Base-by-base conservation (phyloP, 1,139 yeast species). In the Zygoascus sp. region DNA sequence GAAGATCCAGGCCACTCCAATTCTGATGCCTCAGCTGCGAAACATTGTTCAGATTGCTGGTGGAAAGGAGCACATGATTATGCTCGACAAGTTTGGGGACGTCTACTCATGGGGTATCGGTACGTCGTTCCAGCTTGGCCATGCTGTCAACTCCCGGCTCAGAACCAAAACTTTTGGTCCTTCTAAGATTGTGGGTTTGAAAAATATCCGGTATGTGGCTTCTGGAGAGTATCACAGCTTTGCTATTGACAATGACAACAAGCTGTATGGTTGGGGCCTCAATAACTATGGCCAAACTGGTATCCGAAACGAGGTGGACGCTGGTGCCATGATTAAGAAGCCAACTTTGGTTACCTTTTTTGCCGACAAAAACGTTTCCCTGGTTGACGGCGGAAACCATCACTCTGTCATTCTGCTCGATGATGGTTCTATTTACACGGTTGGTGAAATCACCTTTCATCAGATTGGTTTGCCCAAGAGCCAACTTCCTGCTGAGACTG, bases 31-130 rank as follows among this genome's bases (percentile, higher is more conserved):
- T 1, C 78, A 76, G 48, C 73, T 87, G 46, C 77, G 75, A 52
- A 79, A 85, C 46, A 80, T 88, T 47, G 89, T 84, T n/a, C 94
- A 87, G 60, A 67, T 92, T 49, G 96, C 95, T 2, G 80, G 84
- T 1, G 99, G 99, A 40, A 90, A 90, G 63, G 97, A 92, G 64
- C 98, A 92, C 62, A 65, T 92, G 40, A 65, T 92, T 42, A 94
- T 95, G 16, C 72, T 94, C 42, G 96, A 90, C 62, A 72, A 78
- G 21, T 82, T 79, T 59, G 98, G 98, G 47, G 75, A 81, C 49
- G 97, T 90, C 1, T 88, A 77, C 61, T 90, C 97, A 0, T 94
- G 98, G 98, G 99, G 98, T 55, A 87, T 88, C 63, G 96, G 97
- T 15, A 95, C 89, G 58, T 95, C 87, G 60, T 81, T 74, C 66